Evolutionary conservation across 768 basidiomycete species (phyloP).

Genomic region (Psilocybe cyanescens): DNA sequence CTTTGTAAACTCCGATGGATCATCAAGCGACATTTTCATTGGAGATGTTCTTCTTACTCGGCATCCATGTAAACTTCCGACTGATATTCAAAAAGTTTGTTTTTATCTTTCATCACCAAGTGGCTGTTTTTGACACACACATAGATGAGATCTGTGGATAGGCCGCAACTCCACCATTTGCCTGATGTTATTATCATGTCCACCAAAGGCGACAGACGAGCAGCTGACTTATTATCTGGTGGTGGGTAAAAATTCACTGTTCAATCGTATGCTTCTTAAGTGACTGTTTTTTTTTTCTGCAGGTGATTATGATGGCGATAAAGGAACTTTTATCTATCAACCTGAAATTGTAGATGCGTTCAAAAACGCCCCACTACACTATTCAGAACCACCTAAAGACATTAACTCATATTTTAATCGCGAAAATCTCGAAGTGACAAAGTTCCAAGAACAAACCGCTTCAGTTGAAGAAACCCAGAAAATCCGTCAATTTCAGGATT

Average conservation of each 20-base stretch:
- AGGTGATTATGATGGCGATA: conserved; percentile 80
- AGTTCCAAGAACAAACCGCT: conserved; percentile 40
- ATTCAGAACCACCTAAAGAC: conserved; percentile 50
- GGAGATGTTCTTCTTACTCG: conserved; percentile 67
- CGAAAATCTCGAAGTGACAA: conserved; percentile 45
- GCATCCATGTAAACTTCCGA: conserved; percentile 73
- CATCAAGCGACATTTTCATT: conserved; percentile 49
- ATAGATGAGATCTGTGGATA: conserved; percentile 61
- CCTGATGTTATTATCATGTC: conserved; percentile 64
- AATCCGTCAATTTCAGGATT: conserved; percentile 45
- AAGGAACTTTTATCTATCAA: conserved; percentile 60
- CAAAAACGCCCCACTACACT: conserved; percentile 50
- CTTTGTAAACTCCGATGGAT: conserved; percentile 44
- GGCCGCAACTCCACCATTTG: conserved; percentile 48
- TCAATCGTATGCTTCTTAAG: neutral
- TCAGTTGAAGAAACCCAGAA: conserved; percentile 24
- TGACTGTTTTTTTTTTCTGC: neutral
- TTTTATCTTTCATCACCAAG: neutral
- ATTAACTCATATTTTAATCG: conserved; percentile 44
- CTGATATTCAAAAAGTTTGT: conserved; percentile 64
- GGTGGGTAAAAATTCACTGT: conserved; percentile 37
- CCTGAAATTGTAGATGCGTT: conserved; percentile 58
- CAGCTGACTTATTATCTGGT: conserved; percentile 67
- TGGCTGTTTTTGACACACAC: neutral
- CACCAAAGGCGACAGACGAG: conserved; percentile 54